phyloP scores from a whole-genome alignment of 2,329 filamentous ascomycete species.

The Sordariomycetes sp. region DNA sequence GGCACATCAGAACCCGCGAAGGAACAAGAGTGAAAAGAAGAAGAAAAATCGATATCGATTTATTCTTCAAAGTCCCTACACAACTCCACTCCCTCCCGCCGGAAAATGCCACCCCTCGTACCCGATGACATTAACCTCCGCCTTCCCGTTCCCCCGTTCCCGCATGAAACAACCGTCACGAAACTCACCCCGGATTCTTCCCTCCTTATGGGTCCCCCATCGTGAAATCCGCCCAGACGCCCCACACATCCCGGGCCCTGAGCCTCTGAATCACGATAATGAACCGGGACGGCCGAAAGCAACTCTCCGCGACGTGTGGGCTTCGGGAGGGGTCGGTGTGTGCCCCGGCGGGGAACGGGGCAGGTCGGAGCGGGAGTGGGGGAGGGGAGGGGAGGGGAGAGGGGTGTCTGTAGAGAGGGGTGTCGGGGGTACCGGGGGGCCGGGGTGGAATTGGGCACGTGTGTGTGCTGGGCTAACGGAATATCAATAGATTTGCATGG shows the following conservation, averaged over 20 bases:
- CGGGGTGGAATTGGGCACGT: not conserved
- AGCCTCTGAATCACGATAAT: not conserved
- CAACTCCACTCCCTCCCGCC: not conserved
- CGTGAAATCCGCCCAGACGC: not conserved
- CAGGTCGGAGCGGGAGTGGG: conserved; percentile 3
- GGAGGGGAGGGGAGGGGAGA: not conserved
- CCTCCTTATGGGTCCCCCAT: not conserved
- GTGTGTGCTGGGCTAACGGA: not conserved
- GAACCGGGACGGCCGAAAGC: not conserved
- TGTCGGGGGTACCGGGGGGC: not conserved
- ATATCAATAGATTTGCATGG: no score
- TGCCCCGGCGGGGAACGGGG: not conserved
- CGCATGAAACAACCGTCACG: not conserved
- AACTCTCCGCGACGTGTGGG: not conserved
- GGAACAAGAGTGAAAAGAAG: not conserved
- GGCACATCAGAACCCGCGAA: not conserved
- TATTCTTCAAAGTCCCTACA: not conserved
- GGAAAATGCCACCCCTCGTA: not conserved
- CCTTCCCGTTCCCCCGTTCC: not conserved
- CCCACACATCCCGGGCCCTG: not conserved
- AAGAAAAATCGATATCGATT: not conserved
- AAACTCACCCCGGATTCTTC: not conserved
- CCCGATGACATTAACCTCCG: not conserved
- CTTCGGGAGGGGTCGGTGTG: not conserved
- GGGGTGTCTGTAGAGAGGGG: not conserved